Evolutionary conservation across 345 rosid genomes (phyloP).

Genomic region (Populus deltoides): DNA sequence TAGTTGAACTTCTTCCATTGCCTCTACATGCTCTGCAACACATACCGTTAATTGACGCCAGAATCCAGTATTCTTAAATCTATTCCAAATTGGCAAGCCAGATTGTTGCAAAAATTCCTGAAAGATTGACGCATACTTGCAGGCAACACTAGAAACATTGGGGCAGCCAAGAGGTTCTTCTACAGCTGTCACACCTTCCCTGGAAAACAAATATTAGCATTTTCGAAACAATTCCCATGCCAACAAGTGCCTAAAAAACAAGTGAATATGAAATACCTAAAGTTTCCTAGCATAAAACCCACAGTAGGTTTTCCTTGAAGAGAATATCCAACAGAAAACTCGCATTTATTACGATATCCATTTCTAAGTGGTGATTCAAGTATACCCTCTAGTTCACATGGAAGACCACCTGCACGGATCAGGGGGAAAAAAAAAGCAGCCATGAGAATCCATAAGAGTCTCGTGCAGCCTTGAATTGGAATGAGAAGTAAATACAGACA

Average conservation of each 20-base stretch:
- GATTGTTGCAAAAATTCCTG: constrained; percentile 74
- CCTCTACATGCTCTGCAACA: constrained; percentile 7
- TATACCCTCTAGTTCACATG: constrained; percentile 81
- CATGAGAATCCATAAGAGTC: not conserved
- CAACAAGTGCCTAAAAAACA: constrained; percentile 11
- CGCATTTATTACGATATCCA: constrained; percentile 94
- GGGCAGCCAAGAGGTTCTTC: constrained; percentile 88
- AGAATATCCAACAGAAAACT: constrained; percentile 88
- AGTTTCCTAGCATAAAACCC: constrained; percentile 92
- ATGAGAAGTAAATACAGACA: not conserved
- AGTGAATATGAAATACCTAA: constrained; percentile 50
- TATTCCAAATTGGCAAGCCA: constrained; percentile 80
- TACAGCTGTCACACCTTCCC: constrained; percentile 96
- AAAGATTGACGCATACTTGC: constrained; percentile 70
- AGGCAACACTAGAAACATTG: constrained; percentile 73
- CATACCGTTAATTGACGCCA: constrained; percentile 95
- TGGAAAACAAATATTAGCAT: constrained; percentile 25
- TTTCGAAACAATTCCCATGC: constrained; percentile 20
- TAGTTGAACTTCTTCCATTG: not conserved
- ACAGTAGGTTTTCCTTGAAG: constrained; percentile 71
- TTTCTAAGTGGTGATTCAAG: constrained; percentile 72
- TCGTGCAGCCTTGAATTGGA: not conserved
- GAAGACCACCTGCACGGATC: constrained; percentile 67
- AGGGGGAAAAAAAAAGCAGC: not conserved
- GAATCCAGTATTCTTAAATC: constrained; percentile 79